Percentiles rank a stretch among this genome's conserved stretches.
phyloP scores from a whole-genome alignment of 1,284 basidiomycete genomes.

The Schizophyllum amplum region DNA sequence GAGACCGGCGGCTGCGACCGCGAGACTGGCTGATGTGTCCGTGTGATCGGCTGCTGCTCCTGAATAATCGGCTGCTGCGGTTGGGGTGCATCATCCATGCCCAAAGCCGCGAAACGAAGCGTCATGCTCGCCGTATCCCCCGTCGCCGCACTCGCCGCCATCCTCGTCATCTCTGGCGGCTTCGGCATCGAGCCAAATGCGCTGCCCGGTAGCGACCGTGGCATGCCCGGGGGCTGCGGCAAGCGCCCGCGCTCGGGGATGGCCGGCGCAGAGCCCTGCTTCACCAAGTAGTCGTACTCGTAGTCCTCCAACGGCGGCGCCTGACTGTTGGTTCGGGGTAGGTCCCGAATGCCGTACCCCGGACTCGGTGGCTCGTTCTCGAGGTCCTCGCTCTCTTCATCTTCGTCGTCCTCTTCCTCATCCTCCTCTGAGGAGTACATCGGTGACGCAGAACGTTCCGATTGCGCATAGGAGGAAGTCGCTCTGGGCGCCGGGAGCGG shows the following conservation, averaged over 20 bases:
- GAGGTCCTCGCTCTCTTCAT: conserved; percentile 7
- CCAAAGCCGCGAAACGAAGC: not conserved
- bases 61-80: not conserved
- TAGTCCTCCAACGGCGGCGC: conserved; percentile 3
- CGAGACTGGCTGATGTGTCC: no score
- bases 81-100: not conserved
- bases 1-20: no score
- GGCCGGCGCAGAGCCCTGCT: not conserved
- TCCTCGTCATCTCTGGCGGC: not conserved
- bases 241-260: not conserved
- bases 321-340: conserved; percentile 10
- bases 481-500: not conserved
- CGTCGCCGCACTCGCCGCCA: not conserved
- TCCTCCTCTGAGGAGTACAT: not conserved
- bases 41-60: not conserved
- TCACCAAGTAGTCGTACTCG: not conserved
- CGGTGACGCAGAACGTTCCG: not conserved
- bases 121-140: not conserved
- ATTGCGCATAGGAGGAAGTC: not conserved
- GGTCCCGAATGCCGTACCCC: conserved; percentile 13
- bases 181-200: no score
- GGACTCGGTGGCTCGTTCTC: conserved; percentile 6
- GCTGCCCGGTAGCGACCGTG: not conserved
- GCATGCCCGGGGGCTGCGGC: not conserved
- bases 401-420: not conserved